Evolutionary conservation across 2,329 filamentous ascomycete species (phyloP), one percentile per base, ranked within the genome.

Genomic region (Neofusicoccum ribis): DNA sequence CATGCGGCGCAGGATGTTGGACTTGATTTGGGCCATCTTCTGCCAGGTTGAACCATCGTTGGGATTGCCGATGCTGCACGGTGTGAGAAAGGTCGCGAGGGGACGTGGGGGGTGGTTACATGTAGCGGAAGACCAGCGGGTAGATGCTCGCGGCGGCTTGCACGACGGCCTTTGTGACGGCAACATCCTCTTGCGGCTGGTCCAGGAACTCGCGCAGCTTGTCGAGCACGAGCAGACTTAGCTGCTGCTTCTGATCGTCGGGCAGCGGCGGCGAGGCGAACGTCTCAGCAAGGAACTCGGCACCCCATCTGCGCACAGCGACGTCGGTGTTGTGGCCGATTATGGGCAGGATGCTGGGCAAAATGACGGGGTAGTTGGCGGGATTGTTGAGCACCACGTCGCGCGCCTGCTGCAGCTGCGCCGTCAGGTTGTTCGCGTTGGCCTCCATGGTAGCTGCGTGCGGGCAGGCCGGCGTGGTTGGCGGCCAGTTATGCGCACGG

Each of bases 111-210:
- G 63, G 93, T 27, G 39, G 93, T 83, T 89, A 97, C 93, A 93
- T 95, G 86, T 96, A 93, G 80, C 92, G 88, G 84, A 98, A 89
- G 43, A 96, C 89, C 70, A 97, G 84, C 65, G 93, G 92, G 78
- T 98, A 99, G 75, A 98, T 89, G 82, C 93, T 97, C 64, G 95
- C 91, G 64, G 91, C 90, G 56, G 92, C 89, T 80, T 97, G 92
- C 69, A 98, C 90, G 70, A 91, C 88, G 78, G 90, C 92, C 78
- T 92, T 93, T 74, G 97, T 81, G 66, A 98, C 93, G 68, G 88
- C 85, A 39, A 86, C 81, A 79, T 98, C 95, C 74, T 93, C 89
- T 66, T 87, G 86, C 5, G 68, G 66, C 60, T 76, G 74, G 51
- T 78, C 77, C 66, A 84, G 70, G 66, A 81, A 83, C 59, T 78